These are phyloP conservation scores for Colletotrichum sansevieriae DNA, from an alignment of 2,329 filamentous ascomycete species.

Conservation along the genomic window DNA sequence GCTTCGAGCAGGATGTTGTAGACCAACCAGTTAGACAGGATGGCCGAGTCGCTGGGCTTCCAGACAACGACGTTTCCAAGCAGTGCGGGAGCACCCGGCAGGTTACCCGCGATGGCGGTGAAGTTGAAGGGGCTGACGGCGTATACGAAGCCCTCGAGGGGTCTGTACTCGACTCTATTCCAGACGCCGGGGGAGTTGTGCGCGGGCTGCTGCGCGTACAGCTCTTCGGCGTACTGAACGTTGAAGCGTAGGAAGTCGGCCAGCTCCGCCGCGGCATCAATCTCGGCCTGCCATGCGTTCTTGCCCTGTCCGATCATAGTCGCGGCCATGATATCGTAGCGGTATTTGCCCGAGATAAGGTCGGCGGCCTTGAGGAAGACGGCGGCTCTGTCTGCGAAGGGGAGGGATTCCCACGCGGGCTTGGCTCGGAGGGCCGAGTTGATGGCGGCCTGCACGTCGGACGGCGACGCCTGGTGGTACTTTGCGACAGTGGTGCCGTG, in stretches of 20 bases:
- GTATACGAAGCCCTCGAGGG: conserved; percentile 95
- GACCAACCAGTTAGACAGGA: conserved; percentile 91
- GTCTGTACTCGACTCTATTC: conserved; percentile 91
- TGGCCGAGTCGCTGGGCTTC: conserved; percentile 93
- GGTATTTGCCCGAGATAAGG: conserved; percentile 89
- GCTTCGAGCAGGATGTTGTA: conserved; percentile 93
- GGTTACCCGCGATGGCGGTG: conserved; percentile 91
- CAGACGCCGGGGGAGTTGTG: conserved; percentile 88
- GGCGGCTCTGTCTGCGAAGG: conserved; percentile 91
- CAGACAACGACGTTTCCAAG: conserved; percentile 96
- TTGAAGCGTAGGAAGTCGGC: conserved; percentile 95
- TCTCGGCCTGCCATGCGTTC: conserved; percentile 99
- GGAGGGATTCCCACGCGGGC: conserved; percentile 84
- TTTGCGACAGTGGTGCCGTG: conserved; percentile 82
- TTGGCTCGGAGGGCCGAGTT: conserved; percentile 88
- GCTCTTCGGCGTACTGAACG: conserved; percentile 91
- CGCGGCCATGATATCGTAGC: conserved; percentile 95
- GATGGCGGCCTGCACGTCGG: conserved; percentile 85
- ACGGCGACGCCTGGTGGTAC: conserved; percentile 84
- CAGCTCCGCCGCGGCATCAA: conserved; percentile 92
- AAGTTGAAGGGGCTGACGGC: conserved; percentile 97
- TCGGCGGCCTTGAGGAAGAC: conserved; percentile 97
- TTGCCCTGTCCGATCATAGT: conserved; percentile 98
- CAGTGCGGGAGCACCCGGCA: conserved; percentile 84
- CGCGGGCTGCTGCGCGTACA: conserved; percentile 87